Base-by-base conservation (phyloP, 352 stramenopile genomes). In the Phytophthora ramorum region DNA sequence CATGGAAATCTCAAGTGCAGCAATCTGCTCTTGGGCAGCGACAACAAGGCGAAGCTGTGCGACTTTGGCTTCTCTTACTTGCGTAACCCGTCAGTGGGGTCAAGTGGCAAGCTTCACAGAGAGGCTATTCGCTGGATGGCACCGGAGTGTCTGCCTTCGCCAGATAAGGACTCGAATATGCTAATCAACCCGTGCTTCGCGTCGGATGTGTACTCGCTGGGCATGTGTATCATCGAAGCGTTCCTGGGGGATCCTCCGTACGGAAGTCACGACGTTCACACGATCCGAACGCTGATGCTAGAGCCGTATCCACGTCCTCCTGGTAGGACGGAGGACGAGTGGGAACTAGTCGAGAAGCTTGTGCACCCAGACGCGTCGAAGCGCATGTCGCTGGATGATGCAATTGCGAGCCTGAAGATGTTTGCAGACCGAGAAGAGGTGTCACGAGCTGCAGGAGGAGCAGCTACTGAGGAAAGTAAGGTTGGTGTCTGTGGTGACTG, bases 321-420 rank as follows among this genome's bases (percentile, higher is more conserved):
- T 14, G 45, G 12, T 2, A 54, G 70, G 44, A 63, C 47, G 6
- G 65, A 73, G 28, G 65, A 69, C 12, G 52, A 65, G 10, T 69
- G 65, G 58, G 28, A 41, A 26, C 41, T 73, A 8, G 58, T 69
- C 26, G 22, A 46, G 26, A 28, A 22, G 3, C 47, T 73, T 19
- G 56, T 59, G 26, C 26, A 65, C 4, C 49, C n/a, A 9, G 41
- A 69, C 4, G 62, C 22, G 32, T 37, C 4, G 26, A 38, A 49
- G 13, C 63, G 63, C 3, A 58, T 64, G 7, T 47, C 56, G 12
- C 38, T 66, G 32, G 2, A 56, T 8, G 43, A 57, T 19, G 63
- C 59, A 32, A 59, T 58, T 28, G 26, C 48, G 16, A 58, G 32
- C 17, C 20, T 71, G 9, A 61, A 66, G 28, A 8, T 38, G 24